Percentiles rank a stretch among this genome's conserved stretches.
Conservation (phyloP, 2,329 filamentous ascomycete genomes). For the Sporothrix variecibatus region DNA sequence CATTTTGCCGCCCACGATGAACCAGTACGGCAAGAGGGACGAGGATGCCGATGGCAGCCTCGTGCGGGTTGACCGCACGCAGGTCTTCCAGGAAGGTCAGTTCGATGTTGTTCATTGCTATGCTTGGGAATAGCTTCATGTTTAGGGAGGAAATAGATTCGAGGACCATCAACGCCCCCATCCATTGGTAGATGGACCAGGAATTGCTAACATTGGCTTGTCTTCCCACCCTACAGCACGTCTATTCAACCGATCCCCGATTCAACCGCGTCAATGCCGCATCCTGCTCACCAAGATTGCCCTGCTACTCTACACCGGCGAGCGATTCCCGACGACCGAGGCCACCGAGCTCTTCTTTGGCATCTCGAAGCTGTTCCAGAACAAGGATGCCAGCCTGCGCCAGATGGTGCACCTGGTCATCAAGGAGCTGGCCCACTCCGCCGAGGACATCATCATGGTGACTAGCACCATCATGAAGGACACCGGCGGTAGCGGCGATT, state of each 20-base stretch:
- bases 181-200: background rate
- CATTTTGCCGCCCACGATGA: constrained; percentile 64
- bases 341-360: constrained; percentile 98
- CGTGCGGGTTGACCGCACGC: constrained; percentile 96
- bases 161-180: background rate
- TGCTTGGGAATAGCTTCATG: constrained; percentile 25
- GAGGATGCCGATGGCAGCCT: constrained; percentile 92
- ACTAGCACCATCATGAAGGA: constrained; percentile 99
- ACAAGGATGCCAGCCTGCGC: constrained; percentile 95
- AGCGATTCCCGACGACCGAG: constrained; percentile 96
- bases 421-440: constrained; percentile 93
- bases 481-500: constrained; percentile 90
- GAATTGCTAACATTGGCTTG: background rate
- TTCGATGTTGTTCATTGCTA: constrained; percentile 34
- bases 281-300: constrained; percentile 97
- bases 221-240: constrained; percentile 63
- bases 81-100: constrained; percentile 96
- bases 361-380: constrained; percentile 98
- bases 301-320: constrained; percentile 92
- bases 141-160: background rate
- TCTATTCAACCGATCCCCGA: constrained; percentile 95
- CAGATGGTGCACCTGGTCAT: constrained; percentile 99
- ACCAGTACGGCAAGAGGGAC: constrained; percentile 93
- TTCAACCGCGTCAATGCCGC: constrained; percentile 95
- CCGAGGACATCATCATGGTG: constrained; percentile 99